A percentile compares a stretch with the other conserved stretches of the same genome.
Evolutionary conservation across 345 rosid genomes (phyloP).

Genomic region (Linum tenue): DNA sequence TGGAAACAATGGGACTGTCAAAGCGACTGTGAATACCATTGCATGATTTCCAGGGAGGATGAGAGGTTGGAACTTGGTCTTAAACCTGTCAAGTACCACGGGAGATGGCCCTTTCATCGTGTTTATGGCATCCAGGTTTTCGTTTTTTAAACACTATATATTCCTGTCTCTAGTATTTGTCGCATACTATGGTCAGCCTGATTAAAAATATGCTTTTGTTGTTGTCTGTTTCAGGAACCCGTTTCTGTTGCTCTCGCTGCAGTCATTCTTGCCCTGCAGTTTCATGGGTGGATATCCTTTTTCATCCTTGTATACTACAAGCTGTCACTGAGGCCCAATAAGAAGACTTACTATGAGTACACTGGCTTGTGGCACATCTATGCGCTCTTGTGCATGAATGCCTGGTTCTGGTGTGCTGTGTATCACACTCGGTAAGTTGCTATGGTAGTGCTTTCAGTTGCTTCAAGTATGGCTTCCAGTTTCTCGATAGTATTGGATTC

Average conservation of each 20-base stretch:
- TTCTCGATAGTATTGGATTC: neutral
- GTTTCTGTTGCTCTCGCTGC: conserved; percentile 76
- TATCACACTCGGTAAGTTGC: conserved; percentile 67
- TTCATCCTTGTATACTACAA: conserved; percentile 75
- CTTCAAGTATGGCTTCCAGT: neutral
- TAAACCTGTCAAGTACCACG: conserved; percentile 69
- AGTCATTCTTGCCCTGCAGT: conserved; percentile 69
- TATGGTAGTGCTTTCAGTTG: too few relatives aligned
- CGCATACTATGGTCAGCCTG: conserved; percentile 1
- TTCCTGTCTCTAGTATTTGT: neutral
- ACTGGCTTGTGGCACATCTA: conserved; percentile 64
- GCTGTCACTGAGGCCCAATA: conserved; percentile 51
- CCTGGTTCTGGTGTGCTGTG: conserved; percentile 84
- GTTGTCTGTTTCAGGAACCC: conserved; percentile 49
- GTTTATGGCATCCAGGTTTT: conserved; percentile 69
- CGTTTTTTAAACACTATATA: conserved; percentile 1
- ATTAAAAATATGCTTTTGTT: conserved; percentile 9
- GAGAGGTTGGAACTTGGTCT: conserved; percentile 55
- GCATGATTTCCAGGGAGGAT: conserved; percentile 84
- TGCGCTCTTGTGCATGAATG: conserved; percentile 63
- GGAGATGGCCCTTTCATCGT: conserved; percentile 82
- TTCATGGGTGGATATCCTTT: conserved; percentile 86
- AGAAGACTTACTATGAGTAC: conserved; percentile 62
- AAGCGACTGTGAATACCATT: conserved; percentile 57
- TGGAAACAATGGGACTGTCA: conserved; percentile 96